Percentiles rank a stretch among this genome's conserved stretches.
phyloP scores from a whole-genome alignment of 176 grass and related monocot genomes.

The Eragrostis nindensis region DNA sequence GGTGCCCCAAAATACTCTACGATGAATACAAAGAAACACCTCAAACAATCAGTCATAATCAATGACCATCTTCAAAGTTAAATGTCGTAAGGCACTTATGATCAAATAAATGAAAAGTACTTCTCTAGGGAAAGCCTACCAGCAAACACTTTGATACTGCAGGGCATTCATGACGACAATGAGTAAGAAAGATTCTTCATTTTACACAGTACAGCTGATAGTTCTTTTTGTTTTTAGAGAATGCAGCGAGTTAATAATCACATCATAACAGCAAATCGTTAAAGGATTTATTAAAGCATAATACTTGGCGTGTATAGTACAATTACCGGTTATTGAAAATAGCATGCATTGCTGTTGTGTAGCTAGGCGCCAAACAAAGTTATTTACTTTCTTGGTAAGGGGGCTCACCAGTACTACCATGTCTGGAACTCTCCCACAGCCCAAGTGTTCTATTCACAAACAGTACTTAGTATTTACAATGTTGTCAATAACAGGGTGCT shows the following conservation, averaged over 20 bases:
- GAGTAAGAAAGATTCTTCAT: background rate
- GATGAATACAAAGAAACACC: background rate
- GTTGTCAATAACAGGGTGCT: background rate
- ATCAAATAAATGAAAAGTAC: background rate
- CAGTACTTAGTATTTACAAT: background rate
- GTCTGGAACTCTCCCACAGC: background rate
- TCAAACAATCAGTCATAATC: slow-evolving; percentile 30
- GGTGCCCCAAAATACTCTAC: slow-evolving; percentile 58
- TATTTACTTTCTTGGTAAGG: background rate
- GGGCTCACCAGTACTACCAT: background rate
- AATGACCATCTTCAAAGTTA: slow-evolving; percentile 10
- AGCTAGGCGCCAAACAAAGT: background rate
- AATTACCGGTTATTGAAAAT: background rate
- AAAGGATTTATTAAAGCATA: background rate
- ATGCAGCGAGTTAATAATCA: background rate
- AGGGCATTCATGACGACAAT: background rate
- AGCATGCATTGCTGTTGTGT: background rate
- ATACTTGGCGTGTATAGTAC: background rate
- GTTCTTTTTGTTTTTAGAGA: background rate
- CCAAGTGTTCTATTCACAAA: background rate
- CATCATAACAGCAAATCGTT: background rate
- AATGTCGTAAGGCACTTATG: background rate
- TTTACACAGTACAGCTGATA: background rate
- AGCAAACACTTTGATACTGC: background rate
- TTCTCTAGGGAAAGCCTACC: background rate